phyloP scores from a whole-genome alignment of 176 grass and related monocot genomes.

The Hyparrhenia diplandra region DNA sequence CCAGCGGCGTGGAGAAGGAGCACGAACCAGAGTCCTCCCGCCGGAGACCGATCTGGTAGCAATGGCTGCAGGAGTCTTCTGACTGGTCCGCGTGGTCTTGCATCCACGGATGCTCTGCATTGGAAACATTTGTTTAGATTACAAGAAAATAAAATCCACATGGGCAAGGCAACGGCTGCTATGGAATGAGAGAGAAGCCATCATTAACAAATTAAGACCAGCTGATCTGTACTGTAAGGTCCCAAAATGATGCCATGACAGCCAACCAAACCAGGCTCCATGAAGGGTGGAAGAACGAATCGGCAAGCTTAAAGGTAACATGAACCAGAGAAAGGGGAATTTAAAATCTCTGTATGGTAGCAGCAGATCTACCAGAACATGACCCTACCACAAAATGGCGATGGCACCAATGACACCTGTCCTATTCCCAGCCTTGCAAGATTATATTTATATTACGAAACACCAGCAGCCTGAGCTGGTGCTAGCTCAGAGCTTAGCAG shows the following conservation, averaged over 20 bases:
- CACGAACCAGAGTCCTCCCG: constrained; percentile 39
- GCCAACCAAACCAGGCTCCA: constrained; percentile 38
- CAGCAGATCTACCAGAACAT: constrained; percentile 33
- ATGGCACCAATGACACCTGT: not conserved
- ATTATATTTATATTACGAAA: constrained; percentile 38
- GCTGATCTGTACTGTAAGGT: constrained; percentile 21
- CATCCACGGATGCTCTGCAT: constrained; percentile 84
- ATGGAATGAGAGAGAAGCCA: not conserved
- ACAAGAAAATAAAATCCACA: constrained; percentile 4
- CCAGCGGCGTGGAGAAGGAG: constrained; percentile 54
- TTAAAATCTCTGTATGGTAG: not conserved
- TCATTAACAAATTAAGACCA: constrained; percentile 20
- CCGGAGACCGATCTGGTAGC: constrained; percentile 21
- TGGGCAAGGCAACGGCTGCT: not conserved
- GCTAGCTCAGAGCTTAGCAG: constrained; percentile 23
- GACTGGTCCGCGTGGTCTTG: constrained; percentile 50
- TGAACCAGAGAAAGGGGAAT: not conserved
- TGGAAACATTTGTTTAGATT: not conserved
- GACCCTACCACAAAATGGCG: constrained; percentile 20
- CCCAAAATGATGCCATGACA: constrained; percentile 25
- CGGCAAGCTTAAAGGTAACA: constrained; percentile 16
- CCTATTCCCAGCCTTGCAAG: constrained; percentile 18
- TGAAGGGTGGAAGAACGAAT: constrained; percentile 20
- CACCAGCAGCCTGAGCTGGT: constrained; percentile 24
- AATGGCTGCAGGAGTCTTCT: constrained; percentile 28